phyloP scores from a whole-genome alignment of 2,329 filamentous ascomycete species.

The Talaromyces amestolkiae region DNA sequence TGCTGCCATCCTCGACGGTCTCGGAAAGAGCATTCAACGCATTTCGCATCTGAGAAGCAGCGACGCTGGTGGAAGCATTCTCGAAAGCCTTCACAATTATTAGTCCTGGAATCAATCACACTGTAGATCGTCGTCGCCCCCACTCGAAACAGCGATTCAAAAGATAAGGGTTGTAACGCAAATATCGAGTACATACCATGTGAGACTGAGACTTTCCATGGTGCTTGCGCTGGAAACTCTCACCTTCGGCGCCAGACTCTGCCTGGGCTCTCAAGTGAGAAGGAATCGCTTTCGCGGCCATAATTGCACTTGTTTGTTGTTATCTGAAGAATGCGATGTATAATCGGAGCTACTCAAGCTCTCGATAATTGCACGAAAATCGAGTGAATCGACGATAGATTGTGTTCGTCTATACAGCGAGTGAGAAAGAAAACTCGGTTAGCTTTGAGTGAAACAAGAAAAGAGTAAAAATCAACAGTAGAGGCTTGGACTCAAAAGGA shows the following conservation, averaged over 20 bases:
- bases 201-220: slow-evolving; percentile 57
- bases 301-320: slow-evolving; percentile 34
- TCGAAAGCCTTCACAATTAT: slow-evolving; percentile 74
- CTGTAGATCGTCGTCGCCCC: not conserved
- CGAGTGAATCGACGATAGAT: not conserved
- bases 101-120: not conserved
- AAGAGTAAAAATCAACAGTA: not conserved
- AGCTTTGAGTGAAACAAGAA: not conserved
- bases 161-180: not conserved
- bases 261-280: slow-evolving; percentile 72
- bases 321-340: not conserved
- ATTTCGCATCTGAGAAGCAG: slow-evolving; percentile 99
- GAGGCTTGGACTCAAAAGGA: not conserved
- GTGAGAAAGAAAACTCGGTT: not conserved
- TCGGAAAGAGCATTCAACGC: slow-evolving; percentile 88
- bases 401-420: not conserved
- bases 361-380: not conserved
- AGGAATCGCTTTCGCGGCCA: slow-evolving; percentile 77
- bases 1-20: slow-evolving; percentile 73
- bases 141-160: not conserved
- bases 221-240: slow-evolving; percentile 47
- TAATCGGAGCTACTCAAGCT: slow-evolving; percentile 1
- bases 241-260: slow-evolving; percentile 37
- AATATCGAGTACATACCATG: slow-evolving; percentile 46
- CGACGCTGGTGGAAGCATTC: slow-evolving; percentile 97